phyloP scores from a whole-genome alignment of 2,329 filamentous ascomycete genomes.

The Thermomyces lanuginosus region DNA sequence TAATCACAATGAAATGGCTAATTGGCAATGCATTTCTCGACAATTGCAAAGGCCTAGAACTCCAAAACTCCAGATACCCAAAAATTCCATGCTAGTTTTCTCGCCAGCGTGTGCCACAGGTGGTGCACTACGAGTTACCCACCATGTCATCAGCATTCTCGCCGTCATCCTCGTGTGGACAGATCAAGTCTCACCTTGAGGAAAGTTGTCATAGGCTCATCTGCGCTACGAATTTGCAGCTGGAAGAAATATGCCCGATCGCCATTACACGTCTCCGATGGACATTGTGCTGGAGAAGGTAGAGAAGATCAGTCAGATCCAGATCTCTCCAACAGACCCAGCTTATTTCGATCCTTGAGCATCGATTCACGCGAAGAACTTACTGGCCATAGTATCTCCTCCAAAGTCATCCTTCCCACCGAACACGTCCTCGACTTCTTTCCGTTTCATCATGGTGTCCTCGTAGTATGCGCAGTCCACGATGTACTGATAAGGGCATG shows the following conservation, averaged over 20 bases:
- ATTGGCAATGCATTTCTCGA: too few relatives aligned
- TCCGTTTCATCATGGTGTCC: slow-evolving; percentile 61
- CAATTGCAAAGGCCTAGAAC: too few relatives aligned
- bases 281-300: slow-evolving; percentile 55
- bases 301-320: slow-evolving; percentile 2
- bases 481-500: slow-evolving; percentile 80
- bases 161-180: too few relatives aligned
- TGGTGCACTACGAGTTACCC: slow-evolving; percentile 30
- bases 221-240: slow-evolving; percentile 91
- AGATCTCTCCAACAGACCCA: slow-evolving; percentile 5
- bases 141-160: too few relatives aligned
- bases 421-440: slow-evolving; percentile 78
- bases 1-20: too few relatives aligned
- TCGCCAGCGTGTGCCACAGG: slow-evolving; percentile 32
- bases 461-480: slow-evolving; percentile 67
- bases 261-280: slow-evolving; percentile 62
- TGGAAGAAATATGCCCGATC: slow-evolving; percentile 85
- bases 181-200: slow-evolving; percentile 48
- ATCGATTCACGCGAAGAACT: too few relatives aligned
- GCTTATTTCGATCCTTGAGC: not conserved
- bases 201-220: slow-evolving; percentile 97
- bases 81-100: slow-evolving; percentile 35
- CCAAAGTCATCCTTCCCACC: slow-evolving; percentile 80
- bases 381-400: slow-evolving; percentile 60
- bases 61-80: too few relatives aligned